phyloP scores from a whole-genome alignment of 768 basidiomycete genomes.

The Collybia mongolica region DNA sequence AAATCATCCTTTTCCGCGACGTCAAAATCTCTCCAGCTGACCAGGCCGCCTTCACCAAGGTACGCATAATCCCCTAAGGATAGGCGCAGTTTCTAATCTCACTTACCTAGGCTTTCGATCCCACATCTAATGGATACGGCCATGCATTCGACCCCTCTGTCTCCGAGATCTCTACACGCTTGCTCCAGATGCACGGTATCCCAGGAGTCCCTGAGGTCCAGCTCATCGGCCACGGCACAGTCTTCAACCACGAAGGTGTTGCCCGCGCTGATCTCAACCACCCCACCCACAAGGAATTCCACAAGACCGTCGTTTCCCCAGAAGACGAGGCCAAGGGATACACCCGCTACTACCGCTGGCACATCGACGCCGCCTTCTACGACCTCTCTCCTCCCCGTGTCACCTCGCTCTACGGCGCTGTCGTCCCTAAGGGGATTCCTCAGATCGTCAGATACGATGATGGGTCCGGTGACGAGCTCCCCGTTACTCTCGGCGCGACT shows the following conservation, averaged over 20 bases:
- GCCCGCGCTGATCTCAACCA: conserved; percentile 79
- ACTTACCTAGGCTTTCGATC: neutral
- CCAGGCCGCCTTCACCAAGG: conserved; percentile 85
- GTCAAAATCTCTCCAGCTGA: conserved; percentile 71
- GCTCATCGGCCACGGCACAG: conserved; percentile 84
- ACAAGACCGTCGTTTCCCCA: conserved; percentile 70
- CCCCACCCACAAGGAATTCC: conserved; percentile 82
- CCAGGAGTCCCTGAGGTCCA: conserved; percentile 87
- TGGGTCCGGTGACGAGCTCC: conserved; percentile 79
- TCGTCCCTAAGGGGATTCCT: conserved; percentile 59
- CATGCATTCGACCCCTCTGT: conserved; percentile 69
- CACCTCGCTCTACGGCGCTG: conserved; percentile 80
- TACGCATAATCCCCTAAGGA: conserved; percentile 21
- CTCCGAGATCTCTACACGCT: conserved; percentile 69
- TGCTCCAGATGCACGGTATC: conserved; percentile 88
- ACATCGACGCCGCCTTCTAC: conserved; percentile 87
- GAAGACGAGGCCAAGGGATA: conserved; percentile 74
- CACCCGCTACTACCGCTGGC: conserved; percentile 89
- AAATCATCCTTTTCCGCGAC: conserved; percentile 71
- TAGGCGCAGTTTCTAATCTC: no score
- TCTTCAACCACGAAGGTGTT: conserved; percentile 79
- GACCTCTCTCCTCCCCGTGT: conserved; percentile 76
- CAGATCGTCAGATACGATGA: conserved; percentile 82
- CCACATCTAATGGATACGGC: conserved; percentile 3
- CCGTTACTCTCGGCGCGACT: conserved; percentile 84